Base-by-base conservation (phyloP, 2,329 filamentous ascomycete species). In the Torrubiellomyces zombiae region DNA sequence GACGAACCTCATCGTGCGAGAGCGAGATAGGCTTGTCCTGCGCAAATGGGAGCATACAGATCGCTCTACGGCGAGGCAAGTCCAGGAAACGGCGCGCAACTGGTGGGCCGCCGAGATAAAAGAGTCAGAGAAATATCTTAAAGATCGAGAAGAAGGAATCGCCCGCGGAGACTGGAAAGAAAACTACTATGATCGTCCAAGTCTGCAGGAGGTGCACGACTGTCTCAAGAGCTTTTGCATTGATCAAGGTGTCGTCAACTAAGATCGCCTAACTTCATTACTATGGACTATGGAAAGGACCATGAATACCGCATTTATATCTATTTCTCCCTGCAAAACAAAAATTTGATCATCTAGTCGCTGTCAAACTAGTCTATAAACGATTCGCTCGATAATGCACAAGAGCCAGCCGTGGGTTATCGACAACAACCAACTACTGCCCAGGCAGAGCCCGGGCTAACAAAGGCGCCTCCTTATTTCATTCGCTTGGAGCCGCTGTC, bases 21-120 rank as follows among this genome's bases (percentile, higher is more conserved):
- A 50, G 26, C 50, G 53, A 1, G 58, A 58, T 36, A 51, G 48
- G 29, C 47, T 69, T 5, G 48, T 64, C 2, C 40, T 67, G 25
- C 47, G 53, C 8, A 36, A 42, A 18, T 38, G 39, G 6, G 40
- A 46, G 21, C 38, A 37, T 9, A 38, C 38, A 5, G 46, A 43
- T 1, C 39, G 47, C 9, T 51, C 49, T 4, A 46, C 48, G 1
- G 43, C 49, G 8, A 38, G 48, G 15, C 41, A 42, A 27, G 50
- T 49, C 26, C 53, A 38, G 20, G 26, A 46, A 17, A 47, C 49
- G 7, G 59, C 60, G 1, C 47, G 41, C 18, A 40, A 45, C 3
- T 67, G 63, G 52, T 69, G 64, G 64, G 36, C 32, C 9, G 38
- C 33, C 15, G 63, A 67, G 40, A 47, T 67, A 23, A 40, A 48